Percentiles rank a stretch among this genome's conserved stretches.
Conservation (phyloP, 495 filamentous ascomycete species). For the Parathielavia appendiculata region DNA sequence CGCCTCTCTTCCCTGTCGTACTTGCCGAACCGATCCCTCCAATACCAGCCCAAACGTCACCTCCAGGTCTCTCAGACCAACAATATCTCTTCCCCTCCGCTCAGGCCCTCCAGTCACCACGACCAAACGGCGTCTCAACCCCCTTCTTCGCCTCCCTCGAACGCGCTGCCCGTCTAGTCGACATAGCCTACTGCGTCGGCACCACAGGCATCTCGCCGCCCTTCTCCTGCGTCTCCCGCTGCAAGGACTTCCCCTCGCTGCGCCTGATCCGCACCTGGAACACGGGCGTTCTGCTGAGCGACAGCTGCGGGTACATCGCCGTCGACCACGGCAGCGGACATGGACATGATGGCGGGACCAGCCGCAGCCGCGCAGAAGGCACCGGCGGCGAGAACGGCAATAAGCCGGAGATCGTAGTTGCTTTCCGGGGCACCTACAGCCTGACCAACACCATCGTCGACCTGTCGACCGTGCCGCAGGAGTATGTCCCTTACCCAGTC, state of each 20-base stretch:
- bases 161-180: slow-evolving; percentile 79
- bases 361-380: too few species aligned
- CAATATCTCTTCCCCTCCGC: slow-evolving; percentile 19
- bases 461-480: slow-evolving; percentile 79
- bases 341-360: slow-evolving; percentile 23
- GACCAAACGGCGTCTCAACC: slow-evolving; percentile 8
- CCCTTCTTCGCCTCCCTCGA: slow-evolving; percentile 75
- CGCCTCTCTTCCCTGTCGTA: too few species aligned
- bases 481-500: slow-evolving; percentile 80
- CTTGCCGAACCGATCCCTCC: neutral
- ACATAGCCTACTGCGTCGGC: slow-evolving; percentile 92
- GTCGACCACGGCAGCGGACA: slow-evolving; percentile 57
- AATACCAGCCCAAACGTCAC: neutral
- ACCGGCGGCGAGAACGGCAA: slow-evolving; percentile 16
- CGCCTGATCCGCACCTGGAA: slow-evolving; percentile 83
- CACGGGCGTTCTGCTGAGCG: slow-evolving; percentile 77
- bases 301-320: slow-evolving; percentile 91
- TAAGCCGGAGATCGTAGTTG: slow-evolving; percentile 61
- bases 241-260: slow-evolving; percentile 71
- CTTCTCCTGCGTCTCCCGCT: slow-evolving; percentile 80
- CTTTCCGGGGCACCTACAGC: slow-evolving; percentile 92
- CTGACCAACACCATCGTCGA: slow-evolving; percentile 86
- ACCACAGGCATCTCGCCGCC: slow-evolving; percentile 71
- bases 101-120: neutral
- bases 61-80: neutral